phyloP scores from a whole-genome alignment of 2,329 filamentous ascomycete species.

The Aureobasidium sp. region DNA sequence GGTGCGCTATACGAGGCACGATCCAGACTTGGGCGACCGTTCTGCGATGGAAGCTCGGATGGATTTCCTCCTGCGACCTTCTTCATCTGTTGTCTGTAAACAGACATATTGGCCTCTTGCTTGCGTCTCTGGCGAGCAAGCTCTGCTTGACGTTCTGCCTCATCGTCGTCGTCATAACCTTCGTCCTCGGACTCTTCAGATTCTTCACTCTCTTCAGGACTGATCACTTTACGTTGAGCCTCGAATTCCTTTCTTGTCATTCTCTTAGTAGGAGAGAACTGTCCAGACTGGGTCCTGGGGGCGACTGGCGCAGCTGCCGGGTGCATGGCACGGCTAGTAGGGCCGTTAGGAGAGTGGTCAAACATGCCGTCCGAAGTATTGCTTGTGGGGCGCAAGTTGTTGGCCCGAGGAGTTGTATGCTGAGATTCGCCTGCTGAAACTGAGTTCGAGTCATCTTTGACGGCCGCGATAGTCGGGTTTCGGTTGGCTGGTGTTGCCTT shows the following conservation, averaged over 20 bases:
- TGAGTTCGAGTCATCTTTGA: constrained; percentile 9
- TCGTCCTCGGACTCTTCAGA: constrained; percentile 52
- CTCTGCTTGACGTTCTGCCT: constrained; percentile 65
- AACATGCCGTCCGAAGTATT: constrained; percentile 22
- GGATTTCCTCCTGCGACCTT: constrained; percentile 67
- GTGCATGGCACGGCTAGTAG: constrained; percentile 26
- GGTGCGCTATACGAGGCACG: constrained; percentile 29
- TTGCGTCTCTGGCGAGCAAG: constrained; percentile 71
- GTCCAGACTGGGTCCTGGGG: constrained; percentile 2
- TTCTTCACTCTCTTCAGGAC: constrained; percentile 38
- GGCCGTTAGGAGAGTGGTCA: constrained; percentile 27
- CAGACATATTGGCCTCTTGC: constrained; percentile 82
- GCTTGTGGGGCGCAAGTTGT: constrained; percentile 11
- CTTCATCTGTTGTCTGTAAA: constrained; percentile 94
- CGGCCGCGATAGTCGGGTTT: background rate
- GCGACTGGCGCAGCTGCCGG: constrained; percentile 15
- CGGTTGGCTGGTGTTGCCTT: background rate
- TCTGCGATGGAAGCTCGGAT: constrained; percentile 33
- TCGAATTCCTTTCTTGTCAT: constrained; percentile 91
- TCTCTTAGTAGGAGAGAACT: constrained; percentile 48
- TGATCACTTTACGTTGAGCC: constrained; percentile 26
- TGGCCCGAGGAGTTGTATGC: constrained; percentile 22
- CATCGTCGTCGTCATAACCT: constrained; percentile 66
- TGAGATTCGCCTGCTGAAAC: constrained; percentile 20
- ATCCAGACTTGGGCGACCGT: constrained; percentile 49